A percentile compares a stretch with the other conserved stretches of the same genome.
Evolutionary conservation across 202 grass and related monocot genomes (phyloP).

Genomic region (Eragrostis tef): DNA sequence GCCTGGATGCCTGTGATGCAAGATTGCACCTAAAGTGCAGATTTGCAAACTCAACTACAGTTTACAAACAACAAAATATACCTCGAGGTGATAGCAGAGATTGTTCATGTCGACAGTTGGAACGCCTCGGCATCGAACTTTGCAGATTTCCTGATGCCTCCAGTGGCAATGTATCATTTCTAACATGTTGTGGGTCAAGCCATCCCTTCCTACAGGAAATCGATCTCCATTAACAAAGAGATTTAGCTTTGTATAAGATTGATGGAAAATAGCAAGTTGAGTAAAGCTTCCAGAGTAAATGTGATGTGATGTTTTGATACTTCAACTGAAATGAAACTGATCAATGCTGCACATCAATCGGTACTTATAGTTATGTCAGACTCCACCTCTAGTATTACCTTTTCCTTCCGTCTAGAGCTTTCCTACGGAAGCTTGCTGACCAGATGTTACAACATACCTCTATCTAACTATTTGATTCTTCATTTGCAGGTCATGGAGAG

Average conservation of each 20-base stretch:
- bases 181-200: constrained; percentile 99
- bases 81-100: constrained; percentile 80
- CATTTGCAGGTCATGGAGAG: not conserved
- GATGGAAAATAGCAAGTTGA: not conserved
- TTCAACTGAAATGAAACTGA: constrained; percentile 4
- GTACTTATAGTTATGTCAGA: not conserved
- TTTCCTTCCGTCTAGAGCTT: not conserved
- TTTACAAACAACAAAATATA: constrained; percentile 39
- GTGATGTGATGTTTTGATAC: not conserved
- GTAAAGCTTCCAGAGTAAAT: not conserved
- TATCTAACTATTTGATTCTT: constrained; percentile 9
- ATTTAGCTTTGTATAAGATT: constrained; percentile 36
- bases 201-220: constrained; percentile 79
- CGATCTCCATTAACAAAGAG: constrained; percentile 27
- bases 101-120: constrained; percentile 96
- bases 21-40: constrained; percentile 12
- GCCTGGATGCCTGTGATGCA: not conserved
- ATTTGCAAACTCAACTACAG: constrained; percentile 9
- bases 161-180: constrained; percentile 93
- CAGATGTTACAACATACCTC: not conserved
- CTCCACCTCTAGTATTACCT: not conserved
- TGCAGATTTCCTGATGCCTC: constrained; percentile 87
- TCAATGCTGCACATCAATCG: not conserved
- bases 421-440: not conserved
- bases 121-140: constrained; percentile 91